phyloP scores from a whole-genome alignment of 352 stramenopile genomes.

The Aphanomyces stellatus region DNA sequence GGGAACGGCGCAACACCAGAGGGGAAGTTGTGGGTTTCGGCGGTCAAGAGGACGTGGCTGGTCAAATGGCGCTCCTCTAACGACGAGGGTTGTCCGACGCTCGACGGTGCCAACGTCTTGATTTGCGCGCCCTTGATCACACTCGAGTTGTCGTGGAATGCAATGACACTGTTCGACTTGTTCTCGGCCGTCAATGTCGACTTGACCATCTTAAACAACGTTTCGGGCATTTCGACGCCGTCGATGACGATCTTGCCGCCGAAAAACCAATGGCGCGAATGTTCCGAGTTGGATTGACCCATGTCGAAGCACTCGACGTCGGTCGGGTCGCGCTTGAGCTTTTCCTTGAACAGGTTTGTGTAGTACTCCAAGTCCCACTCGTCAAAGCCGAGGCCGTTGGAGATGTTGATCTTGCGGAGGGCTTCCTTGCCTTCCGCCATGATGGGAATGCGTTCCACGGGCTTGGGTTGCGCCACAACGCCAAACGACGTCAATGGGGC shows the following conservation, averaged over 20 bases:
- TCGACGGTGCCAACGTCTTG: constrained; percentile 64
- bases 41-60: constrained; percentile 95
- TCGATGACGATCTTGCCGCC: constrained; percentile 98
- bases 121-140: constrained; percentile 93
- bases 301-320: constrained; percentile 99
- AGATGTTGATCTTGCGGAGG: constrained; percentile 93
- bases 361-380: constrained; percentile 99
- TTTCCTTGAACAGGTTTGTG: constrained; percentile 94
- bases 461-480: constrained; percentile 65
- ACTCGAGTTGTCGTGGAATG: constrained; percentile 99
- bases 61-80: constrained; percentile 63
- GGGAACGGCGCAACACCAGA: constrained; percentile 93
- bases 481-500: constrained; percentile 88
- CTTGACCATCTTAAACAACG: constrained; percentile 99
- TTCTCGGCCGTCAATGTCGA: constrained; percentile 87
- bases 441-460: constrained; percentile 89
- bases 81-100: constrained; percentile 50
- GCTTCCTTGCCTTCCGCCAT: constrained; percentile 91
- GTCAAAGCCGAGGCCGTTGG: constrained; percentile 96
- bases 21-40: constrained; percentile 99
- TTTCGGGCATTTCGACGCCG: constrained; percentile 92
- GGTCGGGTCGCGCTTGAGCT: constrained; percentile 95
- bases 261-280: constrained; percentile 99
- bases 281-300: constrained; percentile 97
- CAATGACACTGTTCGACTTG: constrained; percentile 95